These are phyloP conservation scores for Barnettozyma siamensis DNA, from an alignment of 805 yeast species.

Conservation along the genomic window DNA sequence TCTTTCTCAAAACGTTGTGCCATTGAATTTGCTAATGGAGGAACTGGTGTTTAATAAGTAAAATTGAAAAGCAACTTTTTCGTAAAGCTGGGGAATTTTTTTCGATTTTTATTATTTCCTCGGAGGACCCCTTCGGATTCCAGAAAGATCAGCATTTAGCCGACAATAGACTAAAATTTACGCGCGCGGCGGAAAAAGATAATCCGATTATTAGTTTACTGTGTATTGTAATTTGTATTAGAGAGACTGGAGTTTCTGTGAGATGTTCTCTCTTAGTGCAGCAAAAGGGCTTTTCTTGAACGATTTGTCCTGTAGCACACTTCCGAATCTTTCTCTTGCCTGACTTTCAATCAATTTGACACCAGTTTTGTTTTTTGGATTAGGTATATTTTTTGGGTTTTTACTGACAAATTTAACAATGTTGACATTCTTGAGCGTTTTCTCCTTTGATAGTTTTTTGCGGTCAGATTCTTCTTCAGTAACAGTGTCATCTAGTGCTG, in stretches of 20 bases:
- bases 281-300: conserved; percentile 60
- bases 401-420: conserved; percentile 13
- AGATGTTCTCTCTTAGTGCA: conserved; percentile 56
- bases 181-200: too few relatives aligned
- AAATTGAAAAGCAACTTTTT: too few relatives aligned
- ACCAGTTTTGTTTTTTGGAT: conserved; percentile 49
- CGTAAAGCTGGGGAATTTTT: too few relatives aligned
- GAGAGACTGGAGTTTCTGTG: conserved; percentile 12
- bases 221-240: not conserved
- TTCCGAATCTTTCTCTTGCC: conserved; percentile 55
- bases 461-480: not conserved
- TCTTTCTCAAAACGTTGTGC: conserved; percentile 25
- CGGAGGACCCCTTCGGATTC: too few relatives aligned
- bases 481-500: conserved; percentile 36
- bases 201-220: too few relatives aligned
- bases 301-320: conserved; percentile 46
- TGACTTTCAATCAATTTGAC: conserved; percentile 46
- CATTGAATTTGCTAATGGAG: too few relatives aligned
- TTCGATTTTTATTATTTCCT: too few relatives aligned
- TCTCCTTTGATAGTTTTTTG: not conserved
- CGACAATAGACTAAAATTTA: too few relatives aligned
- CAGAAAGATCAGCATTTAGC: too few relatives aligned
- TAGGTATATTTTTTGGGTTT: conserved; percentile 39
- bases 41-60: too few relatives aligned
- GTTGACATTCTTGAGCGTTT: conserved; percentile 12